phyloP scores from a whole-genome alignment of 2,329 filamentous ascomycete species.

The Claviceps humidiphila region DNA sequence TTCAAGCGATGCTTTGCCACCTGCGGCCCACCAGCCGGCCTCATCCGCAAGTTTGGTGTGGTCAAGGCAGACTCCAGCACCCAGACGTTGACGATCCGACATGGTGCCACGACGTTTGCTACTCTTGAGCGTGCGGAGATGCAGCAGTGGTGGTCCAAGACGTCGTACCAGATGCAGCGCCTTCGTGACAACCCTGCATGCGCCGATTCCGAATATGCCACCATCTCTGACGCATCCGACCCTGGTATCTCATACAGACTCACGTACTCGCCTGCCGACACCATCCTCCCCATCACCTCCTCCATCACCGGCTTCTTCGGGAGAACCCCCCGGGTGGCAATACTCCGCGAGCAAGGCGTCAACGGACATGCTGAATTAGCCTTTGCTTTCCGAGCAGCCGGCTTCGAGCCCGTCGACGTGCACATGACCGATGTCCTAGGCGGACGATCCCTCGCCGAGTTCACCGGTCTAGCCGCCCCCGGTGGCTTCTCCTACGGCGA shows the following conservation, averaged over 20 bases:
- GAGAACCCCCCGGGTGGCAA: conserved; percentile 63
- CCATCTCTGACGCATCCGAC: conserved; percentile 61
- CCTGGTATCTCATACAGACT: conserved; percentile 78
- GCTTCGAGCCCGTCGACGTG: conserved; percentile 83
- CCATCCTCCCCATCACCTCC: conserved; percentile 47
- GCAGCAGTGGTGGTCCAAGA: conserved; percentile 79
- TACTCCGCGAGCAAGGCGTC: conserved; percentile 88
- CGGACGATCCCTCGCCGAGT: conserved; percentile 66
- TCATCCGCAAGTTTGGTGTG: conserved; percentile 74
- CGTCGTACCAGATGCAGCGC: conserved; percentile 83
- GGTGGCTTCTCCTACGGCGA: conserved; percentile 95
- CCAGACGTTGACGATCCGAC: conserved; percentile 65
- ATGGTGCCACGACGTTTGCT: conserved; percentile 55
- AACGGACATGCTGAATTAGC: conserved; percentile 98
- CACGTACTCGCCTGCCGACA: conserved; percentile 67
- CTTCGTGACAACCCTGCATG: conserved; percentile 78
- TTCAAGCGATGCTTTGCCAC: conserved; percentile 88
- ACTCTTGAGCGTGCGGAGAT: conserved; percentile 57
- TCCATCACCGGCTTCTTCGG: conserved; percentile 39
- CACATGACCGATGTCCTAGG: conserved; percentile 91
- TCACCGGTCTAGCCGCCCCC: conserved; percentile 83
- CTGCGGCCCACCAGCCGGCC: conserved; percentile 66
- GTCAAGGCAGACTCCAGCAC: conserved; percentile 57
- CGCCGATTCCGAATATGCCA: conserved; percentile 69
- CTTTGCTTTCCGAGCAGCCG: conserved; percentile 82